Percentiles rank a stretch among this genome's conserved stretches.
Evolutionary conservation across 805 yeast species (phyloP).

Genomic region (Saccharomyces kudriavzevii): DNA sequence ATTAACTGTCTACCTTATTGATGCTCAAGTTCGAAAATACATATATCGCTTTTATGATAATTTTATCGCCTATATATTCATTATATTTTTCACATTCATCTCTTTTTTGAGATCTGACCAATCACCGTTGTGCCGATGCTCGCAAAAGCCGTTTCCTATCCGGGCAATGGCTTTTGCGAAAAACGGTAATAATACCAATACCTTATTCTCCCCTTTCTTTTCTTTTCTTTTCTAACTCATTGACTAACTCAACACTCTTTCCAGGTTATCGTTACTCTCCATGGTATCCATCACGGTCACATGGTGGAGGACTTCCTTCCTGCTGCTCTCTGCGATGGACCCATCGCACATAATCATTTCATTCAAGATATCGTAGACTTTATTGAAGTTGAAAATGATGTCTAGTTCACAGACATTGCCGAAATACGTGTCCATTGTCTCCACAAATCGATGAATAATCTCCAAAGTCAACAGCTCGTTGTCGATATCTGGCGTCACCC

Average conservation of each 20-base stretch:
- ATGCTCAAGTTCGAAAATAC: neutral
- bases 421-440: constrained; percentile 90
- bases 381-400: constrained; percentile 89
- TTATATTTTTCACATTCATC: neutral
- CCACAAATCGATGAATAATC: constrained; percentile 85
- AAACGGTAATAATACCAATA: neutral
- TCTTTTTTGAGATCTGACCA: neutral
- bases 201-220: neutral
- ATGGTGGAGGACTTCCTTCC: constrained; percentile 66
- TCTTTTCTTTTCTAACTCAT: constrained; percentile 1
- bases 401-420: constrained; percentile 96
- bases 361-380: constrained; percentile 86
- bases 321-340: constrained; percentile 72
- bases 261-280: constrained; percentile 64
- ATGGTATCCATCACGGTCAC: constrained; percentile 81
- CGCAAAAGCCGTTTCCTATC: neutral
- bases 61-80: neutral
- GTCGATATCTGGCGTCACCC: constrained; percentile 45
- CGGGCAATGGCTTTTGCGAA: neutral
- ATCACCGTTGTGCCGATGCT: neutral
- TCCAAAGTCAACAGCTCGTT: constrained; percentile 85
- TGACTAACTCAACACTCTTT: constrained; percentile 33
- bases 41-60: neutral
- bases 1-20: neutral
- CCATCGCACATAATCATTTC: constrained; percentile 82